Evolutionary conservation across 257 asterid genomes (phyloP).

Genomic region (Echium plantagineum): DNA sequence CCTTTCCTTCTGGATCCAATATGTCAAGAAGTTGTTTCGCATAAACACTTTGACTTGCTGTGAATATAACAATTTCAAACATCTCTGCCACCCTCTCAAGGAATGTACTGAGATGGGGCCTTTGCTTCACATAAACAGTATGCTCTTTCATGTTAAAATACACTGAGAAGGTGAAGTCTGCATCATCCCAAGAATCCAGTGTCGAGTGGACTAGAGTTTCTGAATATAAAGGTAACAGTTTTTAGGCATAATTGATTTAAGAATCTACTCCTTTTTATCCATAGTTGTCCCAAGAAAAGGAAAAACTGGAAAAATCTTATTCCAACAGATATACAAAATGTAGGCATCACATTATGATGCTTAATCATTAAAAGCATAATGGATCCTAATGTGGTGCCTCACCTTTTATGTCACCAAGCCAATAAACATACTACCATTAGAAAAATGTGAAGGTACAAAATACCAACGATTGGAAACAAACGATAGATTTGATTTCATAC

Average conservation of each 20-base stretch:
- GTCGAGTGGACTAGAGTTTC: conserved; percentile 96
- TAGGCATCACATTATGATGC: too few relatives aligned
- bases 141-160: conserved; percentile 84
- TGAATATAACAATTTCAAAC: conserved; percentile 80
- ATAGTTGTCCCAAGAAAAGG: too few relatives aligned
- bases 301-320: too few relatives aligned
- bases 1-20: conserved; percentile 78
- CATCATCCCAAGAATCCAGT: conserved; percentile 62
- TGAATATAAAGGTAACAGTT: conserved; percentile 14
- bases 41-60: conserved; percentile 96
- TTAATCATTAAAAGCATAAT: too few relatives aligned
- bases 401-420: too few relatives aligned
- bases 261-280: too few relatives aligned
- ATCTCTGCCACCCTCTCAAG: conserved; percentile 74
- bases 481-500: conserved; percentile 31
- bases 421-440: too few relatives aligned
- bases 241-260: too few relatives aligned
- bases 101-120: conserved; percentile 75
- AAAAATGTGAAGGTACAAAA: too few relatives aligned
- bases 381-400: too few relatives aligned
- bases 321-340: too few relatives aligned
- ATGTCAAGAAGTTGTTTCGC: conserved; percentile 75
- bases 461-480: too few relatives aligned
- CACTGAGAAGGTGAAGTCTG: conserved; percentile 85
- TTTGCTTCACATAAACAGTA: conserved; percentile 62